Evolutionary conservation across 768 basidiomycete genomes (phyloP), one percentile per base, ranked within the genome.

Genomic region (Punctularia strigosozonata): DNA sequence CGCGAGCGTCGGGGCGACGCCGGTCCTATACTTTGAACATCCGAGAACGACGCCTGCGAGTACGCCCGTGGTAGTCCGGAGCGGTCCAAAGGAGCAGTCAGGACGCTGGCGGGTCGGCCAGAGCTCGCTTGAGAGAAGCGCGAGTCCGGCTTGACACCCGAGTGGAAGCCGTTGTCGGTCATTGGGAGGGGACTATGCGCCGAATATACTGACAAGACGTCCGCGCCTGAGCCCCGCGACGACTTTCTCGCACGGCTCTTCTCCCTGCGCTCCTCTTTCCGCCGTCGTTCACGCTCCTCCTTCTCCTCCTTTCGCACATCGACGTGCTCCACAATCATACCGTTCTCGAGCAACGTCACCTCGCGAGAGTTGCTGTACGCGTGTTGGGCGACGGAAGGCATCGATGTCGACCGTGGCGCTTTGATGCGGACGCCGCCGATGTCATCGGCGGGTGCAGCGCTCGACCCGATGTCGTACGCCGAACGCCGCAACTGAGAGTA

Each of bases 281-380:
- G 73, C 42, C 68, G 66, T 20, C 82, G 75, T 31, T 84, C 80
- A 31, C 73, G 71, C 25, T 77, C 81, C 46, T 85, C 84, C 42
- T 63, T 72, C 55, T 86, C 86, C 56, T 87, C 85, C 45, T 68
- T 78, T 23, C 78, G 74, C 15, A 91, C 74, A 55, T 91, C 75
- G 25, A 91, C 81, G 43, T 85, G 82, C 49, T 92, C 89, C 6
- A 90, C 80, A 38, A 89, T 84, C 69, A 91, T 77, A 3, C 87
- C 87, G 46, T 86, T 90, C 57, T 89, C 82, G 17, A 92, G 71
- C 7, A 91, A 63, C 0, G 86, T 85, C 12, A 86, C 68, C 40
- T 89, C 82, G 24, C 82, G 72, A 28, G 77, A 76, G 39, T 75
- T 70, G 17, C 63, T 66, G 22, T 70, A 71, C 20, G 59, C 59